Percentiles rank a stretch among this genome's conserved stretches.
Conservation (phyloP, 2,329 filamentous ascomycete genomes). For the Claviceps sp. region DNA sequence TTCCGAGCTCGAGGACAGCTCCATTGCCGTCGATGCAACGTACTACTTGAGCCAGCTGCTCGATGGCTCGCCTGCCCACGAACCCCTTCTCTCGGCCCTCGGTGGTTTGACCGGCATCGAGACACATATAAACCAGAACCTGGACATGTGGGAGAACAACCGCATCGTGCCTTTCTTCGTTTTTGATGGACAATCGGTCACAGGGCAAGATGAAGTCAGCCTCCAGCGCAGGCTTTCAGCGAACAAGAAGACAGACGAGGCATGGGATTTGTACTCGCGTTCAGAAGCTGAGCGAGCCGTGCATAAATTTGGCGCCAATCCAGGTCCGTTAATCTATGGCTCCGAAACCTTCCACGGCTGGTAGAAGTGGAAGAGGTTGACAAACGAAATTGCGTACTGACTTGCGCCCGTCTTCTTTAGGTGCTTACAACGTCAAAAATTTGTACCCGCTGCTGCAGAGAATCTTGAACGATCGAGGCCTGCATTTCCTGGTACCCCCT, state of each 20-base stretch:
- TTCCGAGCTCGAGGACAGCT: slow-evolving; percentile 57
- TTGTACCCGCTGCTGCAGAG: slow-evolving; percentile 66
- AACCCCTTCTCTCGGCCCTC: slow-evolving; percentile 79
- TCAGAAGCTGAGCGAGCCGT: slow-evolving; percentile 72
- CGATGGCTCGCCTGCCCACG: slow-evolving; percentile 54
- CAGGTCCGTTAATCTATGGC: slow-evolving; percentile 37
- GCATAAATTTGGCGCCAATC: slow-evolving; percentile 64
- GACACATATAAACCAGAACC: slow-evolving; percentile 60
- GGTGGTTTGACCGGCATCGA: slow-evolving; percentile 76
- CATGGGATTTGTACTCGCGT: slow-evolving; percentile 78
- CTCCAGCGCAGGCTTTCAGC: slow-evolving; percentile 52
- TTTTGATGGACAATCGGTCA: slow-evolving; percentile 77
- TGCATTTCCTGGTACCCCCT: slow-evolving; percentile 72
- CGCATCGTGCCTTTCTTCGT: slow-evolving; percentile 74
- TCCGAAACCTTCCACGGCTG: too few species aligned
- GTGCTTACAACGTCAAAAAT: slow-evolving; percentile 55
- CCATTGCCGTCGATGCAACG: slow-evolving; percentile 77
- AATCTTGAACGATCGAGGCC: slow-evolving; percentile 52
- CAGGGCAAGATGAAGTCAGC: slow-evolving; percentile 58
- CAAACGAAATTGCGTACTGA: neutral
- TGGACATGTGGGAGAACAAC: slow-evolving; percentile 56
- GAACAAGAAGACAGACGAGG: slow-evolving; percentile 57
- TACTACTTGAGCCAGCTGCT: slow-evolving; percentile 77
- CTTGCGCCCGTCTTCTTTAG: slow-evolving; percentile 27
- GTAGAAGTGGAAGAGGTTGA: neutral